Evolutionary conservation across 2,329 filamentous ascomycete genomes (phyloP).

Genomic region (Colletotrichum gigasporum): DNA sequence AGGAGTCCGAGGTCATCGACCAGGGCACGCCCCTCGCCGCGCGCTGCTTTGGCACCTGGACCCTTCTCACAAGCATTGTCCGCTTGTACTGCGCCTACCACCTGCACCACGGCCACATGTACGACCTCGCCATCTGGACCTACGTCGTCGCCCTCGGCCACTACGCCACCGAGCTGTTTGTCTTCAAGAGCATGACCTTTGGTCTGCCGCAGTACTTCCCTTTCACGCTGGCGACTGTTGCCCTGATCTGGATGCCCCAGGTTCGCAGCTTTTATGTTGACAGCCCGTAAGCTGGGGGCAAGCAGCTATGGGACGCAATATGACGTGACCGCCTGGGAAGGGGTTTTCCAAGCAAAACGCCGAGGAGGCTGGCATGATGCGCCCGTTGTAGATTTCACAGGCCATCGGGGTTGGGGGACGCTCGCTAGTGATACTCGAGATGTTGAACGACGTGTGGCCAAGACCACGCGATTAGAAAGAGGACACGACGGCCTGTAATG

Average conservation of each 20-base stretch:
- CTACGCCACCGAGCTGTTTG: slow-evolving; percentile 82
- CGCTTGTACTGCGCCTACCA: slow-evolving; percentile 87
- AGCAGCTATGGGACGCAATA: too few species aligned
- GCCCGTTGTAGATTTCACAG: too few species aligned
- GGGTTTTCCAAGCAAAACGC: too few species aligned
- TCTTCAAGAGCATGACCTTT: slow-evolving; percentile 80
- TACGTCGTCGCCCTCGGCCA: slow-evolving; percentile 82
- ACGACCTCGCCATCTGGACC: slow-evolving; percentile 83
- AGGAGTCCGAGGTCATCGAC: slow-evolving; percentile 58
- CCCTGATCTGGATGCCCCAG: slow-evolving; percentile 68
- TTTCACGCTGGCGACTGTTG: slow-evolving; percentile 59
- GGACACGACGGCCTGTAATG: too few species aligned
- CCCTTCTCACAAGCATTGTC: slow-evolving; percentile 79
- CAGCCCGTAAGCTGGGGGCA: too few species aligned
- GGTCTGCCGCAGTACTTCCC: slow-evolving; percentile 65
- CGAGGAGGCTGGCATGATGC: too few species aligned
- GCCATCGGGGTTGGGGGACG: too few species aligned
- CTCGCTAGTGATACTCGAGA: too few species aligned
- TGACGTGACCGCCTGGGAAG: too few species aligned
- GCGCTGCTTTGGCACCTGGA: slow-evolving; percentile 89
- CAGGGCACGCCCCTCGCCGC: slow-evolving; percentile 80
- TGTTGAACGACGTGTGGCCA: too few species aligned
- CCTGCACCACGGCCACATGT: slow-evolving; percentile 76
- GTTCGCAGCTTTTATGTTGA: slow-evolving; percentile 78
- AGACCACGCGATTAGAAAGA: too few species aligned